Conservation (phyloP, 805 yeast species). For the Yarrowia divulgata region DNA sequence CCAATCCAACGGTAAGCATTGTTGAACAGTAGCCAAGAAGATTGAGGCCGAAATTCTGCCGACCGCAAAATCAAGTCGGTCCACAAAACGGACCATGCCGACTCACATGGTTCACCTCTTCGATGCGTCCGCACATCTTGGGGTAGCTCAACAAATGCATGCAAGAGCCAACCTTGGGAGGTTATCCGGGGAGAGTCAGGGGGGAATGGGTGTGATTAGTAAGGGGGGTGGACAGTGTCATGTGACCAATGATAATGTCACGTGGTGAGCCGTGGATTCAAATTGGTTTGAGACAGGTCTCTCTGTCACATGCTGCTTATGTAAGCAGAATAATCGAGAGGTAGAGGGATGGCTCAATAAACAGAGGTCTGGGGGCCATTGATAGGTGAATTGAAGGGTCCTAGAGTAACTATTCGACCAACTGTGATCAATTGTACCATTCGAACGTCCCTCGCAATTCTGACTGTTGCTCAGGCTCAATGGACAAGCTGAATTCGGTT, state of each 20-base stretch:
- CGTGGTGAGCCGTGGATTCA: neutral
- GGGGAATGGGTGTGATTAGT: neutral
- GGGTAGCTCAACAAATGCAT: conserved; percentile 25
- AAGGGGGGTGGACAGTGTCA: too few relatives aligned
- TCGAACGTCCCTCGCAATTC: too few relatives aligned
- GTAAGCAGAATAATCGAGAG: too few relatives aligned
- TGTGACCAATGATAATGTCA: neutral
- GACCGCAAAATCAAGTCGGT: neutral
- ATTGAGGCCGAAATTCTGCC: neutral
- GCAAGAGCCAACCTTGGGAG: neutral
- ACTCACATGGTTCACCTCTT: neutral
- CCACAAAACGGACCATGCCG: neutral
- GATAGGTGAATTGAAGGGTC: too few relatives aligned
- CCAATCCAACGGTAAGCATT: neutral
- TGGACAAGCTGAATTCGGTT: too few relatives aligned
- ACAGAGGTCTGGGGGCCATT: too few relatives aligned
- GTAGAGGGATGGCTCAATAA: too few relatives aligned
- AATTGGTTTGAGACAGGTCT: too few relatives aligned
- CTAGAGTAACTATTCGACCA: too few relatives aligned
- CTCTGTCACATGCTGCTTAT: too few relatives aligned
- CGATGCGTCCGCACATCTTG: conserved; percentile 11
- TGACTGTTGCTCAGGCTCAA: too few relatives aligned
- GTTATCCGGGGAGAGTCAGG: neutral
- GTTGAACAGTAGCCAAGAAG: neutral
- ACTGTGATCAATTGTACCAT: too few relatives aligned